Evolutionary conservation across 805 yeast genomes (phyloP), one percentile per base, ranked within the genome.

Genomic region (Cyberlindnera americana): DNA sequence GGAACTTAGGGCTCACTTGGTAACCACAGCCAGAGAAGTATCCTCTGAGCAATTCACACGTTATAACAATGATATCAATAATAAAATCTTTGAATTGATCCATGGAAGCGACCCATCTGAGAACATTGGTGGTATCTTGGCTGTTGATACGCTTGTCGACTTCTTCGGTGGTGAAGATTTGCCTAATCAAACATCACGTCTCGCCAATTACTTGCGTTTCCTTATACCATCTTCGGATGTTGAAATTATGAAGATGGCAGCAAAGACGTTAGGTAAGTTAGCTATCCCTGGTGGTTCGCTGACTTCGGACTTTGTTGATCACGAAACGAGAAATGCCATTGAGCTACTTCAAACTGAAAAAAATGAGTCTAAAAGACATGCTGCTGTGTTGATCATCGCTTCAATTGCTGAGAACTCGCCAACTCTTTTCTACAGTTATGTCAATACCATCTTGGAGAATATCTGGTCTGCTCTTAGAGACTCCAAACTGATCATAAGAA

Each of bases 261-360:
- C 96, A 0, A 73, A 73, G 38, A 87, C 96, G 0, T 69, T 93
- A 47, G 99, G 98, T 11, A 83, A 83, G 54, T 69, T 91, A 49
- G 95, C 97, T 0, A 77, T 81, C 6, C 91, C 95, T 0, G 95
- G 95, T 19, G 93, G 95, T 1, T 79, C 95, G 2, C 64, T 89
- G 38, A 87, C 96, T 0, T 89, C 95, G 1, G 96, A 89, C 36
- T 83, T 91, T 59, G 96, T 93, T 19, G 97, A 91, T 46, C 84
- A 78, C 52, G 96, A 91, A 60, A 93, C 93, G 8, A 86, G 83
- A 55, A 73, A 85, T 35, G 87, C 96, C 28, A 71, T 91, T 36
- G 99, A 93, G 61, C 83, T 96, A 91, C 72, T 91, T 18, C 85
- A 87, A 24, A 73, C 83, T n/a, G 95, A 89, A 47, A 81, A 87